Conservation (phyloP, 2,329 filamentous ascomycete genomes). For the Calonectria henricotiae region DNA sequence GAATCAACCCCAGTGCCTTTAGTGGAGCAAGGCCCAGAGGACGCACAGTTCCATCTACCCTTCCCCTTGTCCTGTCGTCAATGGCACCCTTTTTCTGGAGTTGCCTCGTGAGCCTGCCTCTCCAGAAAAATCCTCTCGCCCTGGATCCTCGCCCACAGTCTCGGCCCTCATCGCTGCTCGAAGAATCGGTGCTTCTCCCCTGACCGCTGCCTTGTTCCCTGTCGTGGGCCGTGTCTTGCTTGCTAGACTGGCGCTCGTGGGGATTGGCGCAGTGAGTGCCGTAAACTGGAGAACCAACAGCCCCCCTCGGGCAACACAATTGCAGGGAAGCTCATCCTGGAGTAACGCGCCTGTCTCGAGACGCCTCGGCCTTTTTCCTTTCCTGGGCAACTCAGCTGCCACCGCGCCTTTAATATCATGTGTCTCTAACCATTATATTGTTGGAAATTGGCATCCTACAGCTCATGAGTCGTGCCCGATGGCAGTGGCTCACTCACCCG, state of each 20-base stretch:
- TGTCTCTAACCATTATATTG: constrained; percentile 31
- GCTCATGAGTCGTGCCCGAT: constrained; percentile 41
- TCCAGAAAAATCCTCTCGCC: constrained; percentile 19
- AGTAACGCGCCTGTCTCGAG: constrained; percentile 48
- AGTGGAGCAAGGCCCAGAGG: constrained; percentile 3
- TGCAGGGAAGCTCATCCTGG: constrained; percentile 39
- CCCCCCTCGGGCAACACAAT: constrained; percentile 39
- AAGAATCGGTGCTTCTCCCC: constrained; percentile 40
- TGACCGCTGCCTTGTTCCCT: constrained; percentile 36
- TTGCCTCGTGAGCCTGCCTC: constrained; percentile 22
- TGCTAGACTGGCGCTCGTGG: constrained; percentile 38
- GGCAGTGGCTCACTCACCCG: constrained; percentile 35
- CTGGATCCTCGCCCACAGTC: constrained; percentile 29
- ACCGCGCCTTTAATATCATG: constrained; percentile 40
- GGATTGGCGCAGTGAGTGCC: constrained; percentile 41
- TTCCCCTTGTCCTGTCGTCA: constrained; percentile 20
- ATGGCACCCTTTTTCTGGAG: constrained; percentile 3
- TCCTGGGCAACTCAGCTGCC: constrained; percentile 39
- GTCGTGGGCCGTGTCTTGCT: constrained; percentile 35
- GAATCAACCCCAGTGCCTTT: constrained; percentile 17
- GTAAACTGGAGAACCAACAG: constrained; percentile 45
- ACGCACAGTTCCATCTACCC: constrained; percentile 24
- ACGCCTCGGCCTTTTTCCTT: constrained; percentile 44
- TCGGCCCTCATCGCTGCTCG: constrained; percentile 27
- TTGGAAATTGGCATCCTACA: constrained; percentile 36